Conservation (phyloP, 169 alveolate genomes). For the Cryptosporidium ubiquitum region DNA sequence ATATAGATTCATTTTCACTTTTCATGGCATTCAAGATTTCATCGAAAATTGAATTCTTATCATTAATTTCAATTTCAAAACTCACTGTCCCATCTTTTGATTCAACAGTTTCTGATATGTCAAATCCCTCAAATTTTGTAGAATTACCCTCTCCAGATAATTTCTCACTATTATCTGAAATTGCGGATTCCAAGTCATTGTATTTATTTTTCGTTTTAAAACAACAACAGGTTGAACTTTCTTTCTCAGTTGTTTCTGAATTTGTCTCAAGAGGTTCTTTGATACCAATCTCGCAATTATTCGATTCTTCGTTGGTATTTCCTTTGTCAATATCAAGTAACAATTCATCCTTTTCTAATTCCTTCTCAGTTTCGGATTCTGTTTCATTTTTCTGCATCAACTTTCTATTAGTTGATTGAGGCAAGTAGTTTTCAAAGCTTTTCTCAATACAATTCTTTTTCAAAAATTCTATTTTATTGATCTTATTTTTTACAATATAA, state of each 20-base stretch:
- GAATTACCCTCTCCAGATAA: neutral
- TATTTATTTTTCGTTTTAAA: neutral
- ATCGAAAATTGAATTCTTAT: neutral
- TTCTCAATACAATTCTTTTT: neutral
- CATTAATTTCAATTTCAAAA: conserved; percentile 3
- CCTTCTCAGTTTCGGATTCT: neutral
- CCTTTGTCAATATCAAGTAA: neutral
- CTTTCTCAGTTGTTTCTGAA: neutral
- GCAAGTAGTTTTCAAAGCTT: neutral
- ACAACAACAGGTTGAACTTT: neutral
- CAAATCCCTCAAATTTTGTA: neutral
- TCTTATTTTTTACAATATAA: neutral
- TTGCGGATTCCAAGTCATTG: neutral
- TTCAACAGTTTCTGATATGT: neutral
- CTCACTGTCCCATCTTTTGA: neutral
- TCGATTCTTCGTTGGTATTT: neutral
- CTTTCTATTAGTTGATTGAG: neutral
- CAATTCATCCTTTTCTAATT: neutral
- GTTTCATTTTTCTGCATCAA: neutral
- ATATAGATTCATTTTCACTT: neutral
- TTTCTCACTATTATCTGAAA: neutral
- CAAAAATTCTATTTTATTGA: neutral
- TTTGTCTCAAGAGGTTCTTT: neutral
- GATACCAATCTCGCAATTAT: neutral
- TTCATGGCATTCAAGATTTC: conserved; percentile 17